Conservation (phyloP, 2,329 filamentous ascomycete genomes). For the Septoria linicola region DNA sequence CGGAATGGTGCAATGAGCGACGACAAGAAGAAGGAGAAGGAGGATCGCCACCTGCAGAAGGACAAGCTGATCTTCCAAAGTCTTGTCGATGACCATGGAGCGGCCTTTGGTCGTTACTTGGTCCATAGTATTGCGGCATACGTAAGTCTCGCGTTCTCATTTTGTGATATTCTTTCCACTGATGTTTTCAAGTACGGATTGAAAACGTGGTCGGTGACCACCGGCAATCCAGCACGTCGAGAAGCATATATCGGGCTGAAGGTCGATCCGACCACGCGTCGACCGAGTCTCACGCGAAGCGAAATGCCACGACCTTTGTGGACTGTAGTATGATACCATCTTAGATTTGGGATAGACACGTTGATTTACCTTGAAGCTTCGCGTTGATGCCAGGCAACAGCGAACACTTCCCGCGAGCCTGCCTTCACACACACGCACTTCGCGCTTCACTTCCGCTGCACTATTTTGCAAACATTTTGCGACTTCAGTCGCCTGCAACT, state of each 20-base stretch:
- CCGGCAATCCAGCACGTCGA: slow-evolving; percentile 67
- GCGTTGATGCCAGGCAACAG: slow-evolving; percentile 12
- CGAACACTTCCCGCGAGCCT: too few relatives aligned
- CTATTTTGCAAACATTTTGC: too few relatives aligned
- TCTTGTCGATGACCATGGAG: slow-evolving; percentile 69
- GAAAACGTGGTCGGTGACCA: slow-evolving; percentile 75
- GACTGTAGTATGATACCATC: slow-evolving; percentile 50
- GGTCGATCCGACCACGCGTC: slow-evolving; percentile 42
- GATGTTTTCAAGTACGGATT: slow-evolving; percentile 64
- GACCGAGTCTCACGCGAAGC: slow-evolving; percentile 35
- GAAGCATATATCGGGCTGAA: slow-evolving; percentile 81
- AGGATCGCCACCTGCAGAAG: slow-evolving; percentile 53
- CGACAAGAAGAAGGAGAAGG: slow-evolving; percentile 53
- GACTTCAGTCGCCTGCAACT: too few relatives aligned
- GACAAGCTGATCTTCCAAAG: slow-evolving; percentile 80
- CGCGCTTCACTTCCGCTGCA: neutral
- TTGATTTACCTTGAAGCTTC: neutral
- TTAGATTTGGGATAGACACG: neutral
- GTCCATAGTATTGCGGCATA: slow-evolving; percentile 90
- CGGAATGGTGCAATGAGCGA: slow-evolving; percentile 64
- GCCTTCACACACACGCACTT: neutral
- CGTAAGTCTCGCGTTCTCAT: slow-evolving; percentile 27
- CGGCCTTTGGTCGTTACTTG: slow-evolving; percentile 86
- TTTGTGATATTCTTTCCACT: neutral
- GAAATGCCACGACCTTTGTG: slow-evolving; percentile 63